Conservation (phyloP, 1,139 yeast genomes). For the Magnusiomyces tetraspermus region DNA sequence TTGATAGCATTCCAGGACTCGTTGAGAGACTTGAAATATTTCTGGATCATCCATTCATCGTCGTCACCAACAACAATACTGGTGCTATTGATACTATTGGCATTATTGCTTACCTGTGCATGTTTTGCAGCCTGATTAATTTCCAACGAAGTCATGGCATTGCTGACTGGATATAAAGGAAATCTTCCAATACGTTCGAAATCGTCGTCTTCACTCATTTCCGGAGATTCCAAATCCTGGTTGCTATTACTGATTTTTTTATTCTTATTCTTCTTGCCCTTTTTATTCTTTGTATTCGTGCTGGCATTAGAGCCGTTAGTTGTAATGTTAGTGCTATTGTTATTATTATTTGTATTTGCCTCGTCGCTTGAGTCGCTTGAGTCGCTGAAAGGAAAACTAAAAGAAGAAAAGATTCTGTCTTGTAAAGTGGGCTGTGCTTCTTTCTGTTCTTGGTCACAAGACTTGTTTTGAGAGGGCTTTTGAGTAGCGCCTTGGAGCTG, state of each 20-base stretch:
- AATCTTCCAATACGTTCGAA: neutral
- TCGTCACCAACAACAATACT: neutral
- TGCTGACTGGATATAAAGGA: neutral
- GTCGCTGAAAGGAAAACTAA: too few relatives aligned
- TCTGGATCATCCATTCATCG: conserved; percentile 13
- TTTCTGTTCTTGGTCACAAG: too few relatives aligned
- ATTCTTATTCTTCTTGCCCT: too few relatives aligned
- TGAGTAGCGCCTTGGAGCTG: too few relatives aligned
- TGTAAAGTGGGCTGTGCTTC: too few relatives aligned
- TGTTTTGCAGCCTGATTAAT: neutral
- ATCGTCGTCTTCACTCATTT: neutral
- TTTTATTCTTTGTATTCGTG: too few relatives aligned
- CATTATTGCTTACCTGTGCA: neutral
- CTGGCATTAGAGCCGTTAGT: too few relatives aligned
- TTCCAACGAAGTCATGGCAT: neutral
- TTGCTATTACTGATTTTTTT: too few relatives aligned
- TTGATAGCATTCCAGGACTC: conserved; percentile 14
- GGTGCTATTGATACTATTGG: neutral
- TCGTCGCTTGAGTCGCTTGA: too few relatives aligned
- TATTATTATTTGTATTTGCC: too few relatives aligned
- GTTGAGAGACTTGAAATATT: conserved; percentile 13
- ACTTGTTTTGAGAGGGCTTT: too few relatives aligned
- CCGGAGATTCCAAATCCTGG: neutral
- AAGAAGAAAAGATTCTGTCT: too few relatives aligned
- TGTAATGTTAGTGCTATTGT: neutral